Percentiles rank a stretch among this genome's conserved stretches.
These are phyloP conservation scores for Tulasnella sp. DNA, from an alignment of 768 basidiomycete species.

Conservation along the genomic window DNA sequence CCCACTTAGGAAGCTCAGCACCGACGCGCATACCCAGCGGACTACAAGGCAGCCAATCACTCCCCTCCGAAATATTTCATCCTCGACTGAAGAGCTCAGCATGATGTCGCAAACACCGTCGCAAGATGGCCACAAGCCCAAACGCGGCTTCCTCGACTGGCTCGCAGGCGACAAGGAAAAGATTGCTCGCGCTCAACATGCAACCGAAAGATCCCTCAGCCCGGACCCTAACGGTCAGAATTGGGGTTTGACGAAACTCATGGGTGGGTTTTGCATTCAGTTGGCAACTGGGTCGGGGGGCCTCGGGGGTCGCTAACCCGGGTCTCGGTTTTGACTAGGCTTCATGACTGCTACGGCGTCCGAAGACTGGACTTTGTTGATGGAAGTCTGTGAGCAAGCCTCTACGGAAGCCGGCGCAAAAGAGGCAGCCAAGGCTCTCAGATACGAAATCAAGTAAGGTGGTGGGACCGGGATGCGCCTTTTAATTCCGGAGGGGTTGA, in stretches of 20 bases:
- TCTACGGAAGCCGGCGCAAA: conserved; percentile 67
- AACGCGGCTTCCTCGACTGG: conserved; percentile 27
- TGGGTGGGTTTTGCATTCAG: no score
- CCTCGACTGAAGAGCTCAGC: conserved; percentile 1
- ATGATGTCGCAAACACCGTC: neutral
- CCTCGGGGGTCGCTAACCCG: no score
- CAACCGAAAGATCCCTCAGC: neutral
- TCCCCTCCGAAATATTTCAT: neutral
- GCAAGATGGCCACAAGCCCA: conserved; percentile 14
- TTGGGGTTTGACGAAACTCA: conserved; percentile 32
- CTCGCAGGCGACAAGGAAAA: conserved; percentile 28
- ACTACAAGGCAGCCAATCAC: neutral
- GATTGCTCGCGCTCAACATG: neutral
- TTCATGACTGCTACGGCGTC: conserved; percentile 39
- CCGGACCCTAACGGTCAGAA: conserved; percentile 17
- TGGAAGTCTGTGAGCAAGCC: conserved; percentile 82
- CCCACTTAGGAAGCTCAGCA: neutral
- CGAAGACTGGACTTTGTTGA: conserved; percentile 75
- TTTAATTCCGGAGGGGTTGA: conserved; percentile 5
- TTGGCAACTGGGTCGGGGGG: no score
- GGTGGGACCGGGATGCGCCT: neutral
- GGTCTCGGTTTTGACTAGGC: conserved; percentile 10
- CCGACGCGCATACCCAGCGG: neutral
- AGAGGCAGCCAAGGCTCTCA: conserved; percentile 75
- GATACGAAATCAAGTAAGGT: conserved; percentile 78